A percentile compares a stretch with the other conserved stretches of the same genome.
Evolutionary conservation across 345 rosid species (phyloP).

Genomic region (Aquilaria malaccensis): DNA sequence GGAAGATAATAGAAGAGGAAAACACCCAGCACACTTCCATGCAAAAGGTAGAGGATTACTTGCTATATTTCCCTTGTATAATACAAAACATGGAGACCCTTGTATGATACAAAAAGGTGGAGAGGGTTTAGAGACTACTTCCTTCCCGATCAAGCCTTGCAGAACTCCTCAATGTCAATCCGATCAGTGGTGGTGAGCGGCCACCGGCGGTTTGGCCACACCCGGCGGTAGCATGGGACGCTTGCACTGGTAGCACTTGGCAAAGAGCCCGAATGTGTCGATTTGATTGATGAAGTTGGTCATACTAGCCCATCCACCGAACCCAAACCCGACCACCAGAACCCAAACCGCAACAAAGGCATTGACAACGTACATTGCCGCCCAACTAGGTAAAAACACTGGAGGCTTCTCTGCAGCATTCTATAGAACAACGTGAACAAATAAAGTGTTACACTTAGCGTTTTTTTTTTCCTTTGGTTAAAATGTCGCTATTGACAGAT

Average conservation of each 20-base stretch:
- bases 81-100: constrained; percentile 36
- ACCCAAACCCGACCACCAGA: constrained; percentile 83
- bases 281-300: constrained; percentile 85
- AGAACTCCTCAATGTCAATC: background rate
- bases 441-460: background rate
- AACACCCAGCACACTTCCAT: constrained; percentile 56
- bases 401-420: constrained; percentile 98
- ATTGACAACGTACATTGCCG: constrained; percentile 73
- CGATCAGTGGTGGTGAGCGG: constrained; percentile 35
- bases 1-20: constrained; percentile 3
- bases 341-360: constrained; percentile 77
- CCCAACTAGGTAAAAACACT: constrained; percentile 76
- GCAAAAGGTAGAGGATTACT: constrained; percentile 17
- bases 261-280: constrained; percentile 85
- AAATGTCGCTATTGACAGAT: no score
- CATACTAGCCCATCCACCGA: constrained; percentile 99
- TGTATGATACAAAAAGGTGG: background rate
- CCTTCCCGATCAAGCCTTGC: background rate
- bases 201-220: constrained; percentile 12
- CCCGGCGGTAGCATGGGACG: constrained; percentile 35
- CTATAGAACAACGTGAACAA: constrained; percentile 27
- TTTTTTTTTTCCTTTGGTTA: no score
- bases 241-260: constrained; percentile 98
- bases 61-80: constrained; percentile 40
- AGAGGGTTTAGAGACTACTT: no score